These are phyloP conservation scores for Orobanche coerulescens DNA, from an alignment of 257 asterid species.

Conservation along the genomic window DNA sequence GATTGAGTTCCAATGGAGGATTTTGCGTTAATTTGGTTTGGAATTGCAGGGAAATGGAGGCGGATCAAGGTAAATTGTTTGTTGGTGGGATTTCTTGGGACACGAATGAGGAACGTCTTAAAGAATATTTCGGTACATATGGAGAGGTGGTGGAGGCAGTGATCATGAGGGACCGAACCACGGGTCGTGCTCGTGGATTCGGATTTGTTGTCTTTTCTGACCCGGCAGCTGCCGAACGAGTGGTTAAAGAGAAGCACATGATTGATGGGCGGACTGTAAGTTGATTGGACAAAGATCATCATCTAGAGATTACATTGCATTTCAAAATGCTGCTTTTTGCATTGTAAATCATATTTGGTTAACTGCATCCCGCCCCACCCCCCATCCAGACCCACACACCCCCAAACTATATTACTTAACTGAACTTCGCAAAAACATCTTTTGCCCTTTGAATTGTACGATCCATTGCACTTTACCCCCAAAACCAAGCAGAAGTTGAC, in stretches of 20 bases:
- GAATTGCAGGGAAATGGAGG: conserved; percentile 42
- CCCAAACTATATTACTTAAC: too few relatives aligned
- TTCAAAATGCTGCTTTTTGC: conserved; percentile 4
- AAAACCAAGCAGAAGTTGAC: too few relatives aligned
- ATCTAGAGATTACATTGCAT: conserved; percentile 5
- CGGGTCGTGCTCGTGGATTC: conserved; percentile 93
- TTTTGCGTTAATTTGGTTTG: conserved; percentile 1
- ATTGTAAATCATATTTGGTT: background rate
- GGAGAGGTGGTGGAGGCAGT: conserved; percentile 88
- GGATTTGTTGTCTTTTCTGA: conserved; percentile 78
- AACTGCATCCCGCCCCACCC: too few relatives aligned
- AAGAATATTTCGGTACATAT: conserved; percentile 59
- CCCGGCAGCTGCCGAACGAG: conserved; percentile 78
- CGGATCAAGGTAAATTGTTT: conserved; percentile 68
- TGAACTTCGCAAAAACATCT: too few relatives aligned
- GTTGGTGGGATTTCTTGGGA: conserved; percentile 97
- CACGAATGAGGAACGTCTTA: conserved; percentile 78
- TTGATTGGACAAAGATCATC: conserved; percentile 1
- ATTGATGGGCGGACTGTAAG: conserved; percentile 85
- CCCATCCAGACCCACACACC: too few relatives aligned
- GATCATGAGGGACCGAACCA: conserved; percentile 86
- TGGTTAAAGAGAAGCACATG: conserved; percentile 78
- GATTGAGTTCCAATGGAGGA: background rate
- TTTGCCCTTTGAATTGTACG: too few relatives aligned
- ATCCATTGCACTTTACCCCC: too few relatives aligned